phyloP scores from a whole-genome alignment of 2,329 filamentous ascomycete species.

The Colletotrichum aenigma region DNA sequence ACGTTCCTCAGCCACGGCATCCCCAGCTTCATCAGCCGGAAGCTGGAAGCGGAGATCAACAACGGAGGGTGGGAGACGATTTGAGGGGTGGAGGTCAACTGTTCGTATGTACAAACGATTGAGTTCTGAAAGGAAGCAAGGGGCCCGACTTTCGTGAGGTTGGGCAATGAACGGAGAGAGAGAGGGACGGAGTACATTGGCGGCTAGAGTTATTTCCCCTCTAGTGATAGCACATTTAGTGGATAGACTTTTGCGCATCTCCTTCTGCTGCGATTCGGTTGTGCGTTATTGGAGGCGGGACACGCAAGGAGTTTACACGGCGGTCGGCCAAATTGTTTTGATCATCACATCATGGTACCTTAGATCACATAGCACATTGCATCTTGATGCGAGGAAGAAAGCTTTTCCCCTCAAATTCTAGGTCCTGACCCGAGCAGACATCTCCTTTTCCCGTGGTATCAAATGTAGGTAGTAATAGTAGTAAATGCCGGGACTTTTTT shows the following conservation, averaged over 20 bases:
- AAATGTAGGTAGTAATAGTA: background rate
- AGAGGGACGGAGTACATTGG: background rate
- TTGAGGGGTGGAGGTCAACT: constrained; percentile 25
- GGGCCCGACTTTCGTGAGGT: background rate
- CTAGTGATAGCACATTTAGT: background rate
- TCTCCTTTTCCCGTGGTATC: background rate
- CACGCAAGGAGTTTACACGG: background rate
- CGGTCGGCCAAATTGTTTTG: background rate
- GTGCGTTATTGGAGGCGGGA: background rate
- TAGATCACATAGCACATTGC: background rate
- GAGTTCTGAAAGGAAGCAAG: background rate
- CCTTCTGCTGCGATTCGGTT: background rate
- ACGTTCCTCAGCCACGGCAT: constrained; percentile 88
- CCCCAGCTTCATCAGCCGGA: constrained; percentile 86
- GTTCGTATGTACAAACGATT: background rate
- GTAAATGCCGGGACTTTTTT: background rate
- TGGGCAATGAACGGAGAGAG: background rate
- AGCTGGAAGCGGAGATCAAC: constrained; percentile 93
- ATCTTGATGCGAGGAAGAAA: background rate
- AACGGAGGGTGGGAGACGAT: constrained; percentile 97
- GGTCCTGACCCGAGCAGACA: background rate
- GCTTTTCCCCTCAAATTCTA: background rate
- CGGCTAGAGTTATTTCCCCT: background rate
- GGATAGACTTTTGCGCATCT: background rate
- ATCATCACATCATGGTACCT: background rate